Evolutionary conservation across 2,329 filamentous ascomycete species (phyloP), one percentile per base, ranked within the genome.

Genomic region (Monilinia vaccinii-corymbosi): DNA sequence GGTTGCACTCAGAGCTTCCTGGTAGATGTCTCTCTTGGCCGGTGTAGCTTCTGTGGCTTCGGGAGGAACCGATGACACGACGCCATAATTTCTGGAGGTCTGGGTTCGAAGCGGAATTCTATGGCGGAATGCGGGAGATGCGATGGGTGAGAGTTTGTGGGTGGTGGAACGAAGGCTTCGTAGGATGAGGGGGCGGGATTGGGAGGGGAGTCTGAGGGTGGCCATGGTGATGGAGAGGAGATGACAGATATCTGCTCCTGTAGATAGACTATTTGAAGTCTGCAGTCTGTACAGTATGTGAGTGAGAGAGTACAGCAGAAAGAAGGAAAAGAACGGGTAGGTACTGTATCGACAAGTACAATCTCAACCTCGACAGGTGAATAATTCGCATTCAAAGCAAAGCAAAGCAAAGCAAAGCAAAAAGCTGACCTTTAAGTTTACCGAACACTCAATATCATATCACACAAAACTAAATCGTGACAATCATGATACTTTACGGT

Each of bases 1-100:
- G 1, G 75, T 79, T 25, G 86, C 84, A 48, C 80, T 77, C 25
- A 88, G 77, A 10, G 88, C 87, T 65, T 63, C 65, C 47, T 71
- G 63, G 40, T 71, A 65, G 11, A 62, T 47, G 36, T 57, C 45
- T 25, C 16, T 56, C 28, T 23, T 13, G 4, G 31, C 8, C 18
- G 2, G 16, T 57, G 34, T 21, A 3, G 16, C 32, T 11, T 50
- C 45, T 40, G 55, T 42, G 14, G 53, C 42, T 56, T 56, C 14
- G 2, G 28, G 40, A 40, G 55, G 55, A 57, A 57, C 13, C 4
- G 55, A 57, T 57, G 55, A 57, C 8, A 57, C 55, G 13, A 45
- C 49, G 7, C 55, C 55, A 31, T 57, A 57, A n/a, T 9, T 38
- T 42, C n/a, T 48, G 8, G 55, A 25, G 7, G 25, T 38, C 25